Evolutionary conservation across 345 rosid species (phyloP).

Genomic region (Sonneratia alba): DNA sequence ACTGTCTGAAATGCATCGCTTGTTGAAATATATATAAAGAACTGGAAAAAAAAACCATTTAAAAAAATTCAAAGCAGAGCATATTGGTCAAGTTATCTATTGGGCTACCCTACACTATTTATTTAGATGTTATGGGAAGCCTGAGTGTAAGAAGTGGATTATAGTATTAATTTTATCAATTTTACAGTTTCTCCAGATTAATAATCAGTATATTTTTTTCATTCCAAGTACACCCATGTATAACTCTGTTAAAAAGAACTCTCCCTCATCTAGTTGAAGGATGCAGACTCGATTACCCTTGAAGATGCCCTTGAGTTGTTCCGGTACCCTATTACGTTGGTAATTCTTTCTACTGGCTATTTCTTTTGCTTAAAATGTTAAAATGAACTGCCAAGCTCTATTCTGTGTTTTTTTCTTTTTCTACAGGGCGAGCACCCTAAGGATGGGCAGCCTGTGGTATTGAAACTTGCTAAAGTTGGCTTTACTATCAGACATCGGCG

Average conservation of each 20-base stretch:
- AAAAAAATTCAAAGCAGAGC: not conserved
- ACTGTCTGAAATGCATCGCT: not conserved
- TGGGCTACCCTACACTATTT: not conserved
- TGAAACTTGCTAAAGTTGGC: conserved; percentile 63
- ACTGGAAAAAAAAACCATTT: not conserved
- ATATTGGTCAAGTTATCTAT: not conserved
- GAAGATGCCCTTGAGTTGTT: conserved; percentile 73
- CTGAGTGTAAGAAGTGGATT: not conserved
- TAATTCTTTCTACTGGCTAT: conserved; percentile 20
- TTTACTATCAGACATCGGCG: conserved; percentile 60
- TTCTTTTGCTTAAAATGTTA: conserved; percentile 5
- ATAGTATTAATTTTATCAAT: not conserved
- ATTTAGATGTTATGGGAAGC: not conserved
- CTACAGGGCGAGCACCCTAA: conserved; percentile 73
- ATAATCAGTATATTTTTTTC: not conserved
- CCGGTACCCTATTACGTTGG: conserved; percentile 72
- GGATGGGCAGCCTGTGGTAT: conserved; percentile 65
- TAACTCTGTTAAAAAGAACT: not conserved
- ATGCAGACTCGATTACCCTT: conserved; percentile 48
- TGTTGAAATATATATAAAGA: not conserved
- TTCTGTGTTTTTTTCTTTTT: conserved; percentile 7
- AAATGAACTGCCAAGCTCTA: not conserved
- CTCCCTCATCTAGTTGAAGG: conserved; percentile 43
- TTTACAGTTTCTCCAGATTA: not conserved
- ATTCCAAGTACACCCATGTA: not conserved